phyloP scores from a whole-genome alignment of 305 asterid genomes.

The Fraxinus paxiana region DNA sequence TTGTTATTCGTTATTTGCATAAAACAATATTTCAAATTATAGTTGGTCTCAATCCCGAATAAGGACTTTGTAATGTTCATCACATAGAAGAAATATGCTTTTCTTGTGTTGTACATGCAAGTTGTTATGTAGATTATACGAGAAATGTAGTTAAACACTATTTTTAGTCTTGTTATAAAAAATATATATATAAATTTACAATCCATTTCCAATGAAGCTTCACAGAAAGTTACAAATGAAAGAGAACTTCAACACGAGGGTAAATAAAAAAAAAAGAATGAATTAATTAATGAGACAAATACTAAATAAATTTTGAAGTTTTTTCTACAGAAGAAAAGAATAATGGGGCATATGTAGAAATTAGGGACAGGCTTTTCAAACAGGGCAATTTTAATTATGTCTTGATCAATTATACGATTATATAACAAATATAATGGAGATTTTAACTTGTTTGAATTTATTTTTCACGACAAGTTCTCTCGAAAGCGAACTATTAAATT shows the following conservation, averaged over 20 bases:
- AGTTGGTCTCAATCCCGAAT: background rate
- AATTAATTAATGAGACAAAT: background rate
- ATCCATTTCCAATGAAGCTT: background rate
- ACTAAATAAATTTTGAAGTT: background rate
- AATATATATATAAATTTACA: too few species aligned
- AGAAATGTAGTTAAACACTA: background rate
- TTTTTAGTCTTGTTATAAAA: background rate
- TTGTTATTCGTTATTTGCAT: too few species aligned
- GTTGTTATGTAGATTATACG: background rate
- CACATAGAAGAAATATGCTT: background rate
- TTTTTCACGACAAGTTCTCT: background rate
- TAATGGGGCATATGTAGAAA: background rate
- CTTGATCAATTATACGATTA: background rate
- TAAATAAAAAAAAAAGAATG: background rate
- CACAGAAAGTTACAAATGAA: background rate
- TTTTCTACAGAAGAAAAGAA: background rate
- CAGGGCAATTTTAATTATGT: background rate
- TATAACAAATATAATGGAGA: background rate
- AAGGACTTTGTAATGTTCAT: background rate
- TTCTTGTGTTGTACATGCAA: background rate
- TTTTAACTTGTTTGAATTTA: background rate
- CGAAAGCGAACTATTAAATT: background rate
- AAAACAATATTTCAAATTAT: background rate
- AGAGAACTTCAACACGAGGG: background rate
- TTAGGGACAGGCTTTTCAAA: background rate